phyloP scores from a whole-genome alignment of 768 basidiomycete species.

The Psilocybe sp. region DNA sequence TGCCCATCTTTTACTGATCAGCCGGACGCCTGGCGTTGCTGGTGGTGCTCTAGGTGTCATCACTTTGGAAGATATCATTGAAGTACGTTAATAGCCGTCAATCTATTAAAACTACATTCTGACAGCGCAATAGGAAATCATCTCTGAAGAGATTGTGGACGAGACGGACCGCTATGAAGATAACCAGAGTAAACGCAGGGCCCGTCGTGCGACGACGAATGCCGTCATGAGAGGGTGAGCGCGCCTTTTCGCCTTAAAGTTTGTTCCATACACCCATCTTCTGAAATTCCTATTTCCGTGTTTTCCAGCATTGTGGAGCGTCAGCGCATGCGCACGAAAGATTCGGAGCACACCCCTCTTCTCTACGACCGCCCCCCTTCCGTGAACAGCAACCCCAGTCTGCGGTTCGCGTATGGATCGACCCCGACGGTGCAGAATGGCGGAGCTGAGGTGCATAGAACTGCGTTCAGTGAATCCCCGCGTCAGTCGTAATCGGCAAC shows the following conservation, averaged over 20 bases:
- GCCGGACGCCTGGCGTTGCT: slow-evolving; percentile 73
- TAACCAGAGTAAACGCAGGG: slow-evolving; percentile 75
- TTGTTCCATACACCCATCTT: neutral
- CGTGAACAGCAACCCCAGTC: too few species aligned
- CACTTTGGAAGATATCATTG: slow-evolving; percentile 69
- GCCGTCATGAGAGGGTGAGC: slow-evolving; percentile 79
- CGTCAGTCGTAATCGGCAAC: too few species aligned
- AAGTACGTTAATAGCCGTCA: neutral
- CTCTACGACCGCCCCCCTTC: too few species aligned
- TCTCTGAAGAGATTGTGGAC: slow-evolving; percentile 93
- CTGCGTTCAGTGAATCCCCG: too few species aligned
- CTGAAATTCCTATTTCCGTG: neutral
- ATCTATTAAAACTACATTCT: slow-evolving; percentile 1
- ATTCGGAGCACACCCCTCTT: too few species aligned
- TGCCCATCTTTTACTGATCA: slow-evolving; percentile 87
- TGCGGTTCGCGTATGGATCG: too few species aligned
- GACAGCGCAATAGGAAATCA: slow-evolving; percentile 83
- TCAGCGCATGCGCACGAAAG: neutral
- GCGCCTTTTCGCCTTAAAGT: neutral
- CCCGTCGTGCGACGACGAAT: slow-evolving; percentile 69
- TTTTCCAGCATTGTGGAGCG: slow-evolving; percentile 24
- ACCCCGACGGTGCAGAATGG: too few species aligned
- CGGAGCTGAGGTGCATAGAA: too few species aligned
- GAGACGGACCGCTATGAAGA: slow-evolving; percentile 91
- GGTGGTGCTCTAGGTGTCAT: slow-evolving; percentile 91